Base-by-base conservation (phyloP, 495 filamentous ascomycete species). In the Aspergillus coremiiformis region DNA sequence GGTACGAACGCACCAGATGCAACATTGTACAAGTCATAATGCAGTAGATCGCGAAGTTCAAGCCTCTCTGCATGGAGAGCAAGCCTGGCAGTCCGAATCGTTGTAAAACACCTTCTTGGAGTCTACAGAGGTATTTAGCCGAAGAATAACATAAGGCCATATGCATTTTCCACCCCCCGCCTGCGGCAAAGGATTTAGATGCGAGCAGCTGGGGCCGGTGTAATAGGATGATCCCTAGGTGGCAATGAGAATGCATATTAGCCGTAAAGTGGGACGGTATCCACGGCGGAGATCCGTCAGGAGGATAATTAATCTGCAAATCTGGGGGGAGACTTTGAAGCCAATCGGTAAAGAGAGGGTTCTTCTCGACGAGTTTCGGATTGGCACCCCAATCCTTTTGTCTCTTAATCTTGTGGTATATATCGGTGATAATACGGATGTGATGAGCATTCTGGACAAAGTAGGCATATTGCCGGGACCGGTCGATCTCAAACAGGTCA, bases 31-130 rank as follows among this genome's bases (percentile, higher is more conserved):
- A 96, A 11, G 89, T 95, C 32, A 98, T 74, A 23, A 96, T 79
- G 37, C 83, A 82, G 61, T 98, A 98, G 19, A 98, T 94, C 19
- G 90, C 89, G 65, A 95, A 96, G 71, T 90, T 95, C 60, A 96
- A 89, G 30, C 93, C 93, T 55, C 93, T 78, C 63, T 90, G 84
- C 93, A 98, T 97, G 74, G 85, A 94, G 52, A 91, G 77, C 1
- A 97, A 74, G 1, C 93, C 94, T 41, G 80, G 77, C 41, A 95
- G 68, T 1, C 90, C 89, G 65, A 85, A 95, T 1, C 80, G 76
- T 47, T 84, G 74, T 43, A 94, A 61, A 52, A 97, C 83, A 10
- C 83, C 85, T 70, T 97, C 93, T 63, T 96, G 89, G n/a, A 97
- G 67, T 54, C 88, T 82, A 70, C 93, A 95, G 21, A 98, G 80